Percentiles rank a stretch among this genome's conserved stretches.
These are phyloP conservation scores for Ilyonectria destructans DNA, from an alignment of 2,329 filamentous ascomycete species.

Conservation along the genomic window DNA sequence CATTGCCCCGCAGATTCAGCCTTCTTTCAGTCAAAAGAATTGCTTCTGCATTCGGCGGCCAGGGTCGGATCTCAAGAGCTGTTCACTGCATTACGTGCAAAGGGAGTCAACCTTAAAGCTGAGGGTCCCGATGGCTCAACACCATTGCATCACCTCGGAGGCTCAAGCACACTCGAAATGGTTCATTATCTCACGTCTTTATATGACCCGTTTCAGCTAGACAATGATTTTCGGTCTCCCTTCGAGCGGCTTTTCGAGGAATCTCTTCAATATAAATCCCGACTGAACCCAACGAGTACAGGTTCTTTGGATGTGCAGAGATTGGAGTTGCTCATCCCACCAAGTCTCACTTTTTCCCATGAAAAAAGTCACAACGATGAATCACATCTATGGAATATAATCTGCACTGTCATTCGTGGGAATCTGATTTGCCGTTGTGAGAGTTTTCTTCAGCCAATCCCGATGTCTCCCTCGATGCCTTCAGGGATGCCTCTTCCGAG, in stretches of 20 bases:
- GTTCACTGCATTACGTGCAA: conserved; percentile 6
- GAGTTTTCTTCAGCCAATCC: too few species aligned
- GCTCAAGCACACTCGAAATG: background rate
- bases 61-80: background rate
- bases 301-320: background rate
- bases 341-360: background rate
- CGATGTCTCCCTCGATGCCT: too few species aligned
- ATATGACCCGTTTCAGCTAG: background rate
- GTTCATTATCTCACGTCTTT: background rate
- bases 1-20: background rate
- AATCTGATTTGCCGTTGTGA: background rate
- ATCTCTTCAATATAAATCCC: background rate
- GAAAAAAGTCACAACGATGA: background rate
- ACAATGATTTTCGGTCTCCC: background rate
- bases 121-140: conserved; percentile 7
- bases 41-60: conserved; percentile 2
- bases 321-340: background rate
- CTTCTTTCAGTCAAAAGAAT: background rate
- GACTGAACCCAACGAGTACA: background rate
- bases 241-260: conserved; percentile 1
- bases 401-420: background rate
- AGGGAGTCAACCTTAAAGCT: background rate
- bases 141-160: conserved; percentile 1
- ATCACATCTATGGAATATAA: background rate
- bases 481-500: too few species aligned